Percentiles rank a stretch among this genome's conserved stretches.
phyloP scores from a whole-genome alignment of 768 basidiomycete genomes.

The Dentipellis fragilis region DNA sequence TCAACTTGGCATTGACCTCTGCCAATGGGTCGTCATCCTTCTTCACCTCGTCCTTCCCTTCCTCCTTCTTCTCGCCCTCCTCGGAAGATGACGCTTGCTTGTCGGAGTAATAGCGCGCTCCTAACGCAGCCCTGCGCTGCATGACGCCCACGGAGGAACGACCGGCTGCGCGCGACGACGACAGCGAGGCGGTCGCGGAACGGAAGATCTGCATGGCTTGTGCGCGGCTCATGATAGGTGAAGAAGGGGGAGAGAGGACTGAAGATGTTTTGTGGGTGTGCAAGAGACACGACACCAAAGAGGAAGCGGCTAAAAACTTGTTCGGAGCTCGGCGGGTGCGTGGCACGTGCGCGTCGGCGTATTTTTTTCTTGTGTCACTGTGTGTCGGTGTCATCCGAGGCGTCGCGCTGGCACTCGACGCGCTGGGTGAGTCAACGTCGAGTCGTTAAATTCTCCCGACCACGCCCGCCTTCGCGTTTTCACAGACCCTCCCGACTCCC shows the following conservation, averaged over 20 bases:
- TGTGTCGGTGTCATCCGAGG: background rate
- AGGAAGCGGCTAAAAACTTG: background rate
- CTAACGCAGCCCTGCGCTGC: conserved; percentile 15
- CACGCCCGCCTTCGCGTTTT: conserved; percentile 18
- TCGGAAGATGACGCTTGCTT: conserved; percentile 26
- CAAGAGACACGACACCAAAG: conserved; percentile 5
- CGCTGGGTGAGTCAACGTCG: too few relatives aligned
- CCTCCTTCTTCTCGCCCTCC: conserved; percentile 17
- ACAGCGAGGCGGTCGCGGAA: conserved; percentile 48
- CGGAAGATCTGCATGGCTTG: conserved; percentile 41
- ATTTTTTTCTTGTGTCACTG: background rate
- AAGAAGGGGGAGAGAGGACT: conserved; percentile 5
- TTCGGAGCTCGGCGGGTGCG: background rate
- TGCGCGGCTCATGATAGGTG: conserved; percentile 39
- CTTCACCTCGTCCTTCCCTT: conserved; percentile 21
- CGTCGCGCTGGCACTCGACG: background rate
- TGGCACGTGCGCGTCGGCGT: background rate
- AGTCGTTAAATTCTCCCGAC: conserved; percentile 10
- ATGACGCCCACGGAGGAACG: conserved; percentile 24
- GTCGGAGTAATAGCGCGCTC: conserved; percentile 49
- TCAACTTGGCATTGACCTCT: conserved; percentile 44
- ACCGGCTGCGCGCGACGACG: conserved; percentile 33
- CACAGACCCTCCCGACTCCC: background rate
- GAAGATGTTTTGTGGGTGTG: conserved; percentile 3
- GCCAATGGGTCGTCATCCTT: conserved; percentile 19